These are phyloP conservation scores for Kwoniella sp. DNA, from an alignment of 768 basidiomycete genomes.

Conservation along the genomic window DNA sequence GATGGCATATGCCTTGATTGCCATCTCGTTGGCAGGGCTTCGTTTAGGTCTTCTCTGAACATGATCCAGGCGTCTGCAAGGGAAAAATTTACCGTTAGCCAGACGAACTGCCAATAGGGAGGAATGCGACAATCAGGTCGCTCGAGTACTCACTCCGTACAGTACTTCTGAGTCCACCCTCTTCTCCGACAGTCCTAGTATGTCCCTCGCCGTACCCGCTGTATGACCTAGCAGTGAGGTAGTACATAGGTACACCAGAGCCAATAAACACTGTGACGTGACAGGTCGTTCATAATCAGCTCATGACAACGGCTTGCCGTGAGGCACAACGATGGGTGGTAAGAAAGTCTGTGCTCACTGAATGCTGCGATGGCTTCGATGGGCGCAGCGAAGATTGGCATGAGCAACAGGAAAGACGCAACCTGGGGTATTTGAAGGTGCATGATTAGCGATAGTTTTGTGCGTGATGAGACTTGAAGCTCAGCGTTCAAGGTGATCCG, in stretches of 20 bases:
- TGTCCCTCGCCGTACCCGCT: slow-evolving; percentile 14
- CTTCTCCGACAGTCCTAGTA: neutral
- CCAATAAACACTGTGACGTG: slow-evolving; percentile 47
- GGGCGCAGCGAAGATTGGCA: slow-evolving; percentile 94
- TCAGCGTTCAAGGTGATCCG: slow-evolving; percentile 6
- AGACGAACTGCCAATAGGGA: too few species aligned
- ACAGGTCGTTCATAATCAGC: neutral
- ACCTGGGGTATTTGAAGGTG: too few species aligned
- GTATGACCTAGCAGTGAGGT: slow-evolving; percentile 44
- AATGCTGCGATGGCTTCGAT: slow-evolving; percentile 82
- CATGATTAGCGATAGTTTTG: neutral
- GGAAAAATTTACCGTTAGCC: neutral
- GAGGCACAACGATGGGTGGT: neutral
- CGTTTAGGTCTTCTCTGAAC: slow-evolving; percentile 33
- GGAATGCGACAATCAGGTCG: neutral
- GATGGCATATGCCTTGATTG: neutral
- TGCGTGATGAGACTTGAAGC: too few species aligned
- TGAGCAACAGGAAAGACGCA: slow-evolving; percentile 83
- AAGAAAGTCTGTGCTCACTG: slow-evolving; percentile 60
- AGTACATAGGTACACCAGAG: slow-evolving; percentile 52
- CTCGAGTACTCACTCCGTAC: slow-evolving; percentile 29
- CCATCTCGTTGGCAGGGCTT: slow-evolving; percentile 21
- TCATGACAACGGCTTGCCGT: neutral
- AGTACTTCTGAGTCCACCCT: slow-evolving; percentile 22
- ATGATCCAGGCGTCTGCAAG: slow-evolving; percentile 31